Percentiles rank a stretch among this genome's conserved stretches.
Evolutionary conservation across 192 early-diverging fungal species (phyloP).

Genomic region (Mortierella alpina): DNA sequence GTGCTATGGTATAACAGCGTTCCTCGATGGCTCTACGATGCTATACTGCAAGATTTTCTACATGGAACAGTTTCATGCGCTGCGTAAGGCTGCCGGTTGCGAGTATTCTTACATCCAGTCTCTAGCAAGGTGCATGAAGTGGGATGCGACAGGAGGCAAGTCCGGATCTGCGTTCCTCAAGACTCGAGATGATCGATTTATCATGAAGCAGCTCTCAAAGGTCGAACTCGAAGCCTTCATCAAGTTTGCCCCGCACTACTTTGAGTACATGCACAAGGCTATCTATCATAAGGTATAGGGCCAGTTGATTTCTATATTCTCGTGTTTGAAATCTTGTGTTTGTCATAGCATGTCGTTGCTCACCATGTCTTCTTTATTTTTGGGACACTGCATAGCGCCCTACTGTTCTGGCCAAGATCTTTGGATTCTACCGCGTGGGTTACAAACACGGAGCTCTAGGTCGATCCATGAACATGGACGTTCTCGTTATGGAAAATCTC

Average conservation of each 20-base stretch:
- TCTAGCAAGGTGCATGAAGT: slow-evolving; percentile 86
- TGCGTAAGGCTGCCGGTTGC: slow-evolving; percentile 86
- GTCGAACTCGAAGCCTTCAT: slow-evolving; percentile 89
- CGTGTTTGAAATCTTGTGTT: neutral
- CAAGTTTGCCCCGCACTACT: slow-evolving; percentile 92
- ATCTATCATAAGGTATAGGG: slow-evolving; percentile 76
- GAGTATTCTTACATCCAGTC: slow-evolving; percentile 88
- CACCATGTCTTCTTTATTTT: neutral
- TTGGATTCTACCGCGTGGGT: slow-evolving; percentile 92
- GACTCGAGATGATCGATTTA: slow-evolving; percentile 89
- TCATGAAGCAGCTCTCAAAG: slow-evolving; percentile 90
- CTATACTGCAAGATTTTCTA: slow-evolving; percentile 93
- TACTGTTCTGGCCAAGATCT: slow-evolving; percentile 88
- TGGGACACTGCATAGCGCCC: slow-evolving; percentile 64
- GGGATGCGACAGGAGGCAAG: slow-evolving; percentile 89
- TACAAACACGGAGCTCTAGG: slow-evolving; percentile 87
- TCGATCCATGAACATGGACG: slow-evolving; percentile 88
- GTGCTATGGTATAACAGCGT: slow-evolving; percentile 59
- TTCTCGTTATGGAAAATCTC: slow-evolving; percentile 96
- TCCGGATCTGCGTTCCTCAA: slow-evolving; percentile 92
- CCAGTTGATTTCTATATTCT: neutral
- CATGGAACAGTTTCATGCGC: slow-evolving; percentile 91
- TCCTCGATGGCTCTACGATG: slow-evolving; percentile 79
- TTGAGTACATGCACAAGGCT: slow-evolving; percentile 85
- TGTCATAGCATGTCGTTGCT: neutral